Evolutionary conservation across 805 yeast genomes (phyloP), one percentile per base, ranked within the genome.

Genomic region (Wickerhamiella domercqiae): DNA sequence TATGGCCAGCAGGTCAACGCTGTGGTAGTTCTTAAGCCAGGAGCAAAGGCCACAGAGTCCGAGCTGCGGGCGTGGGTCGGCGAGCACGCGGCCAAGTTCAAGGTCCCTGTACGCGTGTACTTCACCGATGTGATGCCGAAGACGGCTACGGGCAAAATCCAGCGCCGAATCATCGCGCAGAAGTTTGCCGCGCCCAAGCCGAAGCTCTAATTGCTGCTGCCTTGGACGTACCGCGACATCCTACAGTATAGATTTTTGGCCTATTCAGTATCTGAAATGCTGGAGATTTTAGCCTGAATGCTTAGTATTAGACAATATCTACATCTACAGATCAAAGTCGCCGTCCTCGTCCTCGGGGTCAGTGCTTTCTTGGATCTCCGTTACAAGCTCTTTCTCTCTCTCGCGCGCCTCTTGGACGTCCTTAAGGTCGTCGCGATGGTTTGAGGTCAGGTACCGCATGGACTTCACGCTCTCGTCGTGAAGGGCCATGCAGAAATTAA

Each of bases 381-480:
- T 55, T 19, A 62, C 67, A 22, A 63, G 56, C 47, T 63, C 68
- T 45, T 62, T 71, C 44, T 71, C 77, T 33, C 73, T 60, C 48
- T 70, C 75, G 15, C 74, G 63, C 3, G 72, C 70, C 49, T 71
- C 73, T 39, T 68, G 63, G 35, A 68, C 74, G 18, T 55, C 57
- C 51, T 68, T 68, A 40, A 67, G 54, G 43, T 70, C 75, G 16
- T 57, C 60, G 34, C 69, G 57, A 46, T 68, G 68, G 36, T 66
- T 65, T 38, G 67, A 65, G 61, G 53, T 48, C 26, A 95, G 94
- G 60, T 82, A 90, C 51, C 96, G 73, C 96, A 90, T 83, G 6
- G 94, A 83, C 61, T 82, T 80, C 41, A 87, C 93, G 57, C 82
- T 73, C 51, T 87, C 96, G 49, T 84, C 83, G 61, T 87, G 93